Conservation (phyloP, 441 rosid species). For the Adansonia madagascariensis region DNA sequence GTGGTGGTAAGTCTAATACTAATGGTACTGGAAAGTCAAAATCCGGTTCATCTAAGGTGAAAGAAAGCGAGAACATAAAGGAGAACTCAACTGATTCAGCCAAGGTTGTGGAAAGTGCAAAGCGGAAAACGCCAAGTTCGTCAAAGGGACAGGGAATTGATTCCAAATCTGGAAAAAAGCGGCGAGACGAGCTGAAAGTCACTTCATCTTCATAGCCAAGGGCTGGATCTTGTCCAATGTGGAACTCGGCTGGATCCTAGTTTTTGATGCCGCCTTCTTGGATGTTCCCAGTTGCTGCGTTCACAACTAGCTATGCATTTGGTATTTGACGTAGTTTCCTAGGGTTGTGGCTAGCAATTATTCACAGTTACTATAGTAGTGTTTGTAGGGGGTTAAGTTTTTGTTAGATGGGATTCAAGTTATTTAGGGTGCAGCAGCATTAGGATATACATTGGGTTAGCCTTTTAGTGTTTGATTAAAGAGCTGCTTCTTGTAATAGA, state of each 20-base stretch:
- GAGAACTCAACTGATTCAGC: conserved; percentile 56
- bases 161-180: conserved; percentile 62
- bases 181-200: conserved; percentile 46
- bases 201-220: conserved; percentile 3
- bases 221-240: background rate
- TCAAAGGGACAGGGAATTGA: conserved; percentile 57
- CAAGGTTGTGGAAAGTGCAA: conserved; percentile 43
- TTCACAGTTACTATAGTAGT: conserved; percentile 41
- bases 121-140: conserved; percentile 48
- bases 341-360: conserved; percentile 19
- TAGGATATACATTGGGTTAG: background rate
- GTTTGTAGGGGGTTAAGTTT: conserved; percentile 37
- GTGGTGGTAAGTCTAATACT: conserved; percentile 46
- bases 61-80: conserved; percentile 49
- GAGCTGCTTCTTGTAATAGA: too few relatives aligned
- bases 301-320: conserved; percentile 24
- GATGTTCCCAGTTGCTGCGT: conserved; percentile 13
- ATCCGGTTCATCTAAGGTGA: conserved; percentile 58
- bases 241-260: background rate
- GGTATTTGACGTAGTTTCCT: conserved; percentile 21
- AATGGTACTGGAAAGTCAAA: conserved; percentile 58
- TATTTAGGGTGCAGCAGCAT: conserved; percentile 14
- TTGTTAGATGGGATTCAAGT: conserved; percentile 30
- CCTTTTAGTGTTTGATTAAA: background rate
- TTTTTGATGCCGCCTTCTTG: conserved; percentile 12